Evolutionary conservation across 2,329 filamentous ascomycete species (phyloP), one percentile per base, ranked within the genome.

Genomic region (Stenocarpella maydis): DNA sequence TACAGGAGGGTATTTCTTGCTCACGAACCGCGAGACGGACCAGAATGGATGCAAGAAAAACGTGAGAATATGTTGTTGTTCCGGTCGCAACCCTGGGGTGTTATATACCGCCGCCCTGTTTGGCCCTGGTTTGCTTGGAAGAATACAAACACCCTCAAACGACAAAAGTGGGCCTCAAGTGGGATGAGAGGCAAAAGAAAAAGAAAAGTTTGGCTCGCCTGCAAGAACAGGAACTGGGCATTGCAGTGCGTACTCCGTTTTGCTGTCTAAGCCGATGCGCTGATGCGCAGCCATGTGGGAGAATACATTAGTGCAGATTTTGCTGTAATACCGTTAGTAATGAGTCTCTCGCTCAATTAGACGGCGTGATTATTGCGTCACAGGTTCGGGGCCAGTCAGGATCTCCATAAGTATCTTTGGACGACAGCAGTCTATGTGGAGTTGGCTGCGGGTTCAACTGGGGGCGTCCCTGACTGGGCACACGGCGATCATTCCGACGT

Each of bases 321-420:
- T 63, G 43, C 58, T 19, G 43, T 63, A 49, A 49, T 63, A 49
- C 43, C 49, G 28, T 63, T 63, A 63, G 58, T 63, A 63, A 63
- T 63, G 58, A 63, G 58, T 63, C 43, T 41, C 28, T 63, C 58
- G 58, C 58, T 63, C 41, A 49, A 63, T 49, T 49, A 63, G 43
- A 49, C 41, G 58, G 58, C 43, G 41, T 63, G 58, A 63, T 63
- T 63, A 63, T 63, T 63, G 58, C 58, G 49, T 63, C 58, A 63
- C 58, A 34, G 28, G 19, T 10, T 49, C 43, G n/a, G 58, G 58
- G 4, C 43, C 58, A 17, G 43, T 63, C 43, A 49, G n/a, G 28
- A n/a, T 61, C 43, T 26, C 21, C 58, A 63, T 21, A 7, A 19
- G 43, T 63, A 49, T 63, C 58, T 63, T 4, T 63, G 58, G 58